Conservation (phyloP, 2,329 filamentous ascomycete genomes). For the Lasiodiplodia sp. region DNA sequence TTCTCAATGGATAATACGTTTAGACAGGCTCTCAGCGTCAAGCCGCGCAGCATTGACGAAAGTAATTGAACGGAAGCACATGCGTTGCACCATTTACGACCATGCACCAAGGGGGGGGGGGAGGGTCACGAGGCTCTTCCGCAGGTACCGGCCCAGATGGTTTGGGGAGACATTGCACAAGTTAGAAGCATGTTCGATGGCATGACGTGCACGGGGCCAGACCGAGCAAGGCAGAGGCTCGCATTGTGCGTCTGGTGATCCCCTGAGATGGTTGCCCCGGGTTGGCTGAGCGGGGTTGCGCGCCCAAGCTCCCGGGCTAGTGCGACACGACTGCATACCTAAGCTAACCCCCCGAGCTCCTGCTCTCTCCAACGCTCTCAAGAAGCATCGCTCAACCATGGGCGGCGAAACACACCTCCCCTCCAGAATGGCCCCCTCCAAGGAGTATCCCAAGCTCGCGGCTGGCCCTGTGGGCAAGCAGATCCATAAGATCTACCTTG, state of each 20-base stretch:
- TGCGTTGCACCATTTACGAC: not conserved
- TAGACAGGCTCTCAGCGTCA: conserved; percentile 11
- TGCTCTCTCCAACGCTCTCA: conserved; percentile 4
- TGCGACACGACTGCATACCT: conserved; percentile 2
- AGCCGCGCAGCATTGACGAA: conserved; percentile 4
- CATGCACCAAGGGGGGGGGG: not conserved
- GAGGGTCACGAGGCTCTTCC: not conserved
- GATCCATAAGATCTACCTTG: conserved; percentile 84
- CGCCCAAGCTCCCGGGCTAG: conserved; percentile 21
- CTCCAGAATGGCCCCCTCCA: conserved; percentile 36
- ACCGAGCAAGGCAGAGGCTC: conserved; percentile 7
- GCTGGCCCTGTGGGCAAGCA: conserved; percentile 49
- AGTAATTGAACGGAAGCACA: not conserved
- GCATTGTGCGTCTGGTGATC: conserved; percentile 17
- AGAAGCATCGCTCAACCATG: conserved; percentile 36
- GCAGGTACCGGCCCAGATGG: not conserved
- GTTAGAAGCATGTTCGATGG: not conserved
- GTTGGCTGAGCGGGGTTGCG: conserved; percentile 14
- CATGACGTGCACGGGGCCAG: conserved; percentile 17
- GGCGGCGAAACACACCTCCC: conserved; percentile 45
- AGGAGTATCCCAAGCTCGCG: conserved; percentile 44
- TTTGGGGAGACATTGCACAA: not conserved
- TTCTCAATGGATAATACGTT: conserved; percentile 8
- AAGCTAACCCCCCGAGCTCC: conserved; percentile 22
- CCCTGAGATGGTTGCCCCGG: not conserved